Base-by-base conservation (phyloP, 345 rosid genomes). In the Triadica sebifera region DNA sequence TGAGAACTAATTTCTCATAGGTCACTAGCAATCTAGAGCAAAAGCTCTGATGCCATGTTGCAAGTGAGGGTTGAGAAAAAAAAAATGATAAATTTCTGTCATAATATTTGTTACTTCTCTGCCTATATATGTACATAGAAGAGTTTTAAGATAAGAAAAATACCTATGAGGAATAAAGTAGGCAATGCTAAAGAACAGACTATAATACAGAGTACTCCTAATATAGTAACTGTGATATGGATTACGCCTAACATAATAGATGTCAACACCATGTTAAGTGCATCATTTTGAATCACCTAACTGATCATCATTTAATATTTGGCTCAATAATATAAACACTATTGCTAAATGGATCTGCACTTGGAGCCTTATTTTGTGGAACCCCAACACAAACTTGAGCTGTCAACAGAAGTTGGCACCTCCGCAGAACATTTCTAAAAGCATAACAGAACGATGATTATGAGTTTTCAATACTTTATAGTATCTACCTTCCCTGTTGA, bases 401-500 rank as follows among this genome's bases (percentile, higher is more conserved):
- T 41, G 63, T 41, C 52, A 46, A 16, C 7, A 59, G 49, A 15
- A 20, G 17, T 20, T 60, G 46, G 65, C 73, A 45, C 11, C 50
- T 29, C 20, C 37, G 41, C 13, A 62, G 17, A 24, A 34, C 59
- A 46, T 74, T 67, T 63, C 63, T 15, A 61, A 13, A 74, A 49
- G 49, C 50, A 9, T 1, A 67, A 68, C 3, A 34, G 49, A 65
- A 24, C 53, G 49, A 45, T 43, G n/a, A n/a, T n/a, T n/a, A n/a
- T n/a, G 37, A 57, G 3, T 57, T 62, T 11, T 8, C 41, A 20
- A 53, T 51, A 41, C 29, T 5, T 58, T 78, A 3, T 6, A 17
- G 62, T 46, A 86, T 91, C 68, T 67, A 95, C 98, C 99, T 90
- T 79, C 90, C 98, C 84, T 91, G 99, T 82, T 90, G 99, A 83